Evolutionary conservation across 129 eudicot species (phyloP), one percentile per base, ranked within the genome.

Genomic region (Saposhnikovia divaricata): DNA sequence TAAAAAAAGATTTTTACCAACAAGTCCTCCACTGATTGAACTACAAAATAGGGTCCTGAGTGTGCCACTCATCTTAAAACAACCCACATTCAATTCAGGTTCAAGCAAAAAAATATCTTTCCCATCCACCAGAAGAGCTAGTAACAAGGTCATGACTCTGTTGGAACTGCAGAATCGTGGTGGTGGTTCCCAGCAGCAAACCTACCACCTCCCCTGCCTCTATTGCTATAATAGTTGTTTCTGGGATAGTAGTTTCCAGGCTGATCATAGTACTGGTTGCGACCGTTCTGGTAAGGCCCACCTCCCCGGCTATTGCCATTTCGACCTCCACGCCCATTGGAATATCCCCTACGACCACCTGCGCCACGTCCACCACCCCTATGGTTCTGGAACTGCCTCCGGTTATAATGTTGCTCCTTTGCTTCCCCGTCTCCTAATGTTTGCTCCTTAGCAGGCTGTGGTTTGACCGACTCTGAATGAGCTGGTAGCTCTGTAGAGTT

Each of bases 211-310:
- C 97, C 88, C 73, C 98, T 79, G 70, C 93, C 91, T 81, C 93
- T 55, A 53, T 86, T 81, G 75, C 85, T 83, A 82, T 88, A 81
- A 57, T 87, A 59, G 81, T 14, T 91, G 74, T 45, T 91, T 74
- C 93, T 89, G 3, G 86, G 92, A 80, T 86, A 85, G 87, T 89
- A 91, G 72, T 83, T 85, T 37, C 95, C 90, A 15, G 81, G 81
- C 83, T 92, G 97, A 13, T 91, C 98, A 63, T 84, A 84, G 79
- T 80, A 87, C 77, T 90, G 96, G 88, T 80, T 84, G 57, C 95
- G 90, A 3, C 97, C 98, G 74, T 93, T 93, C 87, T 88, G 96
- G 80, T 90, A 94, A 9, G 84, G 80, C 38, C 92, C 89, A n/a
- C 90, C 89, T 72, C 90, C 87, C 77, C 97, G 81, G 43, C 84